phyloP scores from a whole-genome alignment of 768 basidiomycete species.

The Tremella yokohamensis region DNA sequence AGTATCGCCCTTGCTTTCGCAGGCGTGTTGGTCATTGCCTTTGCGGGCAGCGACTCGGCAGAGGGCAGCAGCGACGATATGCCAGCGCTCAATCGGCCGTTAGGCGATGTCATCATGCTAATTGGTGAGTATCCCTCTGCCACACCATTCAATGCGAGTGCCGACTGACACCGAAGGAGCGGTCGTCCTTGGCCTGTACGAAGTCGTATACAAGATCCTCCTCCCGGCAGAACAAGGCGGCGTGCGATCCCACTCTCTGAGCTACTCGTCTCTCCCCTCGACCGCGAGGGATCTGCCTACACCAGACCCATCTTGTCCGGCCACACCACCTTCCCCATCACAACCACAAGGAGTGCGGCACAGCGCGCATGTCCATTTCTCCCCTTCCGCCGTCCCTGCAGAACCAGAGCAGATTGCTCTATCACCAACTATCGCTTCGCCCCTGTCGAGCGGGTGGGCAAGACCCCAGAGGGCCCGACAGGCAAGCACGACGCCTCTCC shows the following conservation, averaged over 20 bases:
- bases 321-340: constrained; percentile 1
- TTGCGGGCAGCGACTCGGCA: constrained; percentile 55
- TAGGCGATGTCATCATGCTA: constrained; percentile 49
- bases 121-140: constrained; percentile 27
- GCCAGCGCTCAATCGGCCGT: constrained; percentile 24
- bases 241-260: constrained; percentile 4
- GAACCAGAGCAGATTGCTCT: constrained; percentile 5
- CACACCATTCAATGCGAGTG: background rate
- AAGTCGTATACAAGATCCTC: constrained; percentile 49
- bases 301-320: constrained; percentile 6
- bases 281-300: background rate
- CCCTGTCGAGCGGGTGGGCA: background rate
- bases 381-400: background rate
- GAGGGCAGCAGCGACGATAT: constrained; percentile 50
- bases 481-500: background rate
- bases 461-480: constrained; percentile 3
- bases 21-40: constrained; percentile 76
- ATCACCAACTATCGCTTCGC: constrained; percentile 4
- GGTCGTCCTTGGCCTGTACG: constrained; percentile 47
- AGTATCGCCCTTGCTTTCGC: constrained; percentile 76
- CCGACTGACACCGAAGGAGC: constrained; percentile 29
- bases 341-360: background rate
- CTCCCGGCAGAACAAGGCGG: constrained; percentile 46
- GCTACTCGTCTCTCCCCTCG: constrained; percentile 23
- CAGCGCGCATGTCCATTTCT: background rate